phyloP scores from a whole-genome alignment of 2,329 filamentous ascomycete species.

The Arachnomyces sp. region DNA sequence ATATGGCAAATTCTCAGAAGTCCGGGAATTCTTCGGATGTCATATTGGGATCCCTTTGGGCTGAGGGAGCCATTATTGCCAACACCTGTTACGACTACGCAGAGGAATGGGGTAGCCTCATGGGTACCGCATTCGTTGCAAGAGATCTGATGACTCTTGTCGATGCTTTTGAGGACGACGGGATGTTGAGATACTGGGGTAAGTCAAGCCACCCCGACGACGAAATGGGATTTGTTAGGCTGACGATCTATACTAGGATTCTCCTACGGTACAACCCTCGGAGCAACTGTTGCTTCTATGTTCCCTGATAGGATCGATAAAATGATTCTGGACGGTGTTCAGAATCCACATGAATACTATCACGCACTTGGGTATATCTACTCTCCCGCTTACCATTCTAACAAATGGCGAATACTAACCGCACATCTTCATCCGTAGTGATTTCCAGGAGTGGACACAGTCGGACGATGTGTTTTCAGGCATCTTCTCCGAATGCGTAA shows the following conservation, averaged over 20 bases:
- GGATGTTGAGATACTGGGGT: constrained; percentile 25
- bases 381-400: background rate
- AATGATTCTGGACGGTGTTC: constrained; percentile 33
- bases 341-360: constrained; percentile 15
- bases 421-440: constrained; percentile 10
- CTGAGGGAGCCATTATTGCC: constrained; percentile 5
- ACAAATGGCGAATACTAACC: background rate
- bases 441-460: constrained; percentile 18
- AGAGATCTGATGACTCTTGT: constrained; percentile 41
- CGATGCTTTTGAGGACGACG: constrained; percentile 37
- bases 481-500: constrained; percentile 20
- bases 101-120: constrained; percentile 25
- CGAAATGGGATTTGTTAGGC: background rate
- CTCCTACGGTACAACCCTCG: constrained; percentile 21
- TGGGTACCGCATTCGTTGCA: constrained; percentile 40
- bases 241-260: background rate
- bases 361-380: constrained; percentile 9
- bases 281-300: constrained; percentile 28
- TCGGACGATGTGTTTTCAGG: constrained; percentile 19
- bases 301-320: constrained; percentile 34
- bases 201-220: background rate
- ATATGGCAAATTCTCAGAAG: background rate
- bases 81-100: constrained; percentile 4
- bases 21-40: constrained; percentile 20
- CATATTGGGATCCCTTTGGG: constrained; percentile 16